Evolutionary conservation across 805 yeast genomes (phyloP), one percentile per base, ranked within the genome.

Genomic region (Yarrowia sp.): DNA sequence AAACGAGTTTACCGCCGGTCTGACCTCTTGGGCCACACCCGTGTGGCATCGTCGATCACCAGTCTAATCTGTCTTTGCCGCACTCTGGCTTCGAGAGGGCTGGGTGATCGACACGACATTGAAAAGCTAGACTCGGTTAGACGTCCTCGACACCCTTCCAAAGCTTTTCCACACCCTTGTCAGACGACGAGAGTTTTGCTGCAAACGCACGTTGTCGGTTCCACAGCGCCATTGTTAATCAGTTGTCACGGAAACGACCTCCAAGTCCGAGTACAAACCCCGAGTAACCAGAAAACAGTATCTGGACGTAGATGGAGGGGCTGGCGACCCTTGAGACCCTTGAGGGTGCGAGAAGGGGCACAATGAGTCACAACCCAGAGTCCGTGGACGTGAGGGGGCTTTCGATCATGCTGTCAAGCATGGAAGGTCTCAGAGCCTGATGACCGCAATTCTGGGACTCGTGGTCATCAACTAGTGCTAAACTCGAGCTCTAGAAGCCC

Each of bases 111-210:
- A 52, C 56, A 50, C 17, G 9, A 49, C 53, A 24, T 36, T 36
- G 20, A 24, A 52, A 38, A 52, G 20, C 38, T 33, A 52, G 20
- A 38, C 42, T 17, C 43, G 8, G 24, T 38, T 52, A 12, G 10
- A 20, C 30, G 33, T 30, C 40, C 40, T 3, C 42, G 58, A 52
- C 58, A 52, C 30, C 30, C 58, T 52, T 52, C 58, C 58, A 52
- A 52, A 52, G 43, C 58, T 52, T 52, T 52, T 52, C 58, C 43
- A 52, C 17, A 52, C 58, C 58, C 58, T 52, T 52, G 58, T 52
- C 58, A 38, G 9, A 2, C 58, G 7, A 13, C 58, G 17, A 34
- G 58, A 52, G 58, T 38, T 52, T 52, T 24, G 30, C 58, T 52
- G 58, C 43, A 52, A 20, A 5, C 38, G 52, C 52, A 47, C 52